phyloP scores from a whole-genome alignment of 2,329 filamentous ascomycete genomes.

The Paraphoma sp. region DNA sequence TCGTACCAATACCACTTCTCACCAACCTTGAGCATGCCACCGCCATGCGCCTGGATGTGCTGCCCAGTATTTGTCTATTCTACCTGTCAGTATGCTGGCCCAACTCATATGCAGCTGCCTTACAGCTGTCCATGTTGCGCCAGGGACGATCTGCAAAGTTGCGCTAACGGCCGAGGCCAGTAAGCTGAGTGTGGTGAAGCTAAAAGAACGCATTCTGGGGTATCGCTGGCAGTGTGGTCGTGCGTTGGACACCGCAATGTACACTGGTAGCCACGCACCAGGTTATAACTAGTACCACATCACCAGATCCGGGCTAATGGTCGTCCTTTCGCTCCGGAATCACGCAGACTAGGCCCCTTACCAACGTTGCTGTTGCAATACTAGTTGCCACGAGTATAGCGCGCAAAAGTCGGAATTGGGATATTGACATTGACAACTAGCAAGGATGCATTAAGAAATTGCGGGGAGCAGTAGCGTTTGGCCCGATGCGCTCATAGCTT shows the following conservation, averaged over 20 bases:
- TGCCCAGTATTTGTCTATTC: slow-evolving; percentile 52
- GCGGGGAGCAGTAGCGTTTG: slow-evolving; percentile 21
- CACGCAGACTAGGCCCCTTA: not conserved
- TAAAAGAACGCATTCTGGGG: slow-evolving; percentile 23
- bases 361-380: slow-evolving; percentile 12
- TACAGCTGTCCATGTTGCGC: slow-evolving; percentile 50
- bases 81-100: slow-evolving; percentile 5
- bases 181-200: slow-evolving; percentile 1
- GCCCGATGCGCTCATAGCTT: slow-evolving; percentile 4
- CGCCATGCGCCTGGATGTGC: slow-evolving; percentile 71
- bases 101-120: not conserved
- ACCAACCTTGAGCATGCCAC: slow-evolving; percentile 65
- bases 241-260: not conserved
- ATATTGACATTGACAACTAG: slow-evolving; percentile 10
- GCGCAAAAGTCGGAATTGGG: slow-evolving; percentile 6
- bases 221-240: not conserved
- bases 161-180: slow-evolving; percentile 30
- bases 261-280: not conserved
- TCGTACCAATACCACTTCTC: slow-evolving; percentile 63
- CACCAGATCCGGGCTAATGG: not conserved
- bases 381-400: slow-evolving; percentile 16
- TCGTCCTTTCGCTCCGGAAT: not conserved
- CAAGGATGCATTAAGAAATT: slow-evolving; percentile 17
- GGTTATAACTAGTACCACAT: slow-evolving; percentile 2
- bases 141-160: slow-evolving; percentile 48